These are phyloP conservation scores for Giardia duodenalis DNA, from an alignment of 208 protist species.

Conservation along the genomic window DNA sequence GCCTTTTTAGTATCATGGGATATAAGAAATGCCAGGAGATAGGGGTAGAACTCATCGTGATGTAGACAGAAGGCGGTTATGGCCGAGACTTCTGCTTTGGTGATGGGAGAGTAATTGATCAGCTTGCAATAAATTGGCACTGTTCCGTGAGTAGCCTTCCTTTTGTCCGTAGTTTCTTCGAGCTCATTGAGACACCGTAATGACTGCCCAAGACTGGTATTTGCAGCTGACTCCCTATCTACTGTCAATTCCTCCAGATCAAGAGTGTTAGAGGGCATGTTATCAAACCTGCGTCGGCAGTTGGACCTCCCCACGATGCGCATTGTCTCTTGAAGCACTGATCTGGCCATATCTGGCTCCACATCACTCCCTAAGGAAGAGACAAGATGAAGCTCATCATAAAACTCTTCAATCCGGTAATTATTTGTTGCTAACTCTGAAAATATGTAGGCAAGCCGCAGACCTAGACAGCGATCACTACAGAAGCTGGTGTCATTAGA, in stretches of 20 bases:
- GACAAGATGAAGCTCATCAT: background rate
- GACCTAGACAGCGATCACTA: background rate
- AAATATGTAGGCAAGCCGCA: background rate
- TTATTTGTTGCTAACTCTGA: background rate
- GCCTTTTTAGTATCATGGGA: background rate
- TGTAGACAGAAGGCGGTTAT: background rate
- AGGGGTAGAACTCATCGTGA: background rate
- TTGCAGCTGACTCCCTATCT: background rate
- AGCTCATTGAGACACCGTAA: no score
- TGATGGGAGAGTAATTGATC: slow-evolving; percentile 9
- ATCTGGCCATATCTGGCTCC: no score
- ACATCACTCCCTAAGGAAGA: background rate
- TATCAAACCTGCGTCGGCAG: no score
- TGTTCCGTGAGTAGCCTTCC: background rate
- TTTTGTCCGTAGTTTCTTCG: no score
- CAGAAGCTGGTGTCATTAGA: background rate
- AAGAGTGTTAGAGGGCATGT: background rate
- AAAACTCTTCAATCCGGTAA: background rate
- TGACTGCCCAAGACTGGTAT: background rate
- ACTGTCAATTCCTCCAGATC: background rate
- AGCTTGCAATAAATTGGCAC: background rate
- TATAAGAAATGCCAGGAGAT: background rate
- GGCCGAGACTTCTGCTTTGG: background rate
- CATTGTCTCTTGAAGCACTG: no score
- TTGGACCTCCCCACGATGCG: no score